Evolutionary conservation across 2,329 filamentous ascomycete species (phyloP), one percentile per base, ranked within the genome.

Genomic region (Fusarium coicis): DNA sequence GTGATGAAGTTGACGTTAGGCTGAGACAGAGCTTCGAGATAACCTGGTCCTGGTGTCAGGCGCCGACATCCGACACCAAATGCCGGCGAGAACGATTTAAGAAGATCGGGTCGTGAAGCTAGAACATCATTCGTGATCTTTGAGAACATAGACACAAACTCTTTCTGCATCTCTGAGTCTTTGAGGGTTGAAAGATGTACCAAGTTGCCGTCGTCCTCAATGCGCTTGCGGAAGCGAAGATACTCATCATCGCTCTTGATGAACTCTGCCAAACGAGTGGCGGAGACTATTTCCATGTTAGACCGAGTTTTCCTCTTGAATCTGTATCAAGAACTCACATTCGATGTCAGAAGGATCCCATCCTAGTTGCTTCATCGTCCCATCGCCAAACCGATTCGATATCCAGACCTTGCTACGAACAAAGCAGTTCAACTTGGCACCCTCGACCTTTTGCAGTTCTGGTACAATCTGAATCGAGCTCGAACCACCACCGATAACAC

Each of bases 401-500:
- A 63, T 63, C 60, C 60, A 63, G 1, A 63, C 60, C 7, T 63
- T 63, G 2, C 60, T 63, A 0, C 60, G 60, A 3, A 63, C 60
- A 1, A 63, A 63, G 12, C 36, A 39, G 5, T 21, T 61, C 16
- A 63, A 15, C 16, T 63, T 19, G 5, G 55, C 60, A 0, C 60
- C 60, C 4, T 63, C 36, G 0, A 63, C 36, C 11, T 63, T 42
- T 23, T 63, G 60, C 0, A 63, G 28, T 1, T 49, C 9, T 0
- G 60, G 60, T 0, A 63, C 55, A 0, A 63, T 63, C n/a, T 63
- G 60, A 1, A 63, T 63, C 2, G 60, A 63, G 19, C 60, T 63
- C 0, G 60, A 63, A 0, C 60, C 60, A 4, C 60, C 60, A 5
- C 60, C 60, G 0, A 63, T 63, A 1, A 63, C 2, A 2, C 54